Evolutionary conservation across 768 basidiomycete genomes (phyloP).

Genomic region (Rhizopogon vinicolor): DNA sequence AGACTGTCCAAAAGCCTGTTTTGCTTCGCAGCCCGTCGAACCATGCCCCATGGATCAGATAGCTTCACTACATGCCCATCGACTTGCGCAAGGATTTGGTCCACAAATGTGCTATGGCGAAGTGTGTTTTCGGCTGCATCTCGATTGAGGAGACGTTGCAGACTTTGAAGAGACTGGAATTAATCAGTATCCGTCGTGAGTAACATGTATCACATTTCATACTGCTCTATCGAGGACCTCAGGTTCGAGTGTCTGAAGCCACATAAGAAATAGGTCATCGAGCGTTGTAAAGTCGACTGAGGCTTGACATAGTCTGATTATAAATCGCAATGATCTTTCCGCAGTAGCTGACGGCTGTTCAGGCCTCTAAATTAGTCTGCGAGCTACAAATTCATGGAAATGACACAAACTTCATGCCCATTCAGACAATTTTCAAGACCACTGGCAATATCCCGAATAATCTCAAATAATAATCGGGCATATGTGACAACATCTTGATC

Average conservation of each 20-base stretch:
- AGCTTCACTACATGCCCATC: conserved; percentile 24
- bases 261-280: conserved; percentile 53
- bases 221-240: conserved; percentile 37
- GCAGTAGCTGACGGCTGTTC: conserved; percentile 11
- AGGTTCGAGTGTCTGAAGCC: conserved; percentile 46
- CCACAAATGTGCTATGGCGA: conserved; percentile 33
- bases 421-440: no score
- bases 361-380: background rate
- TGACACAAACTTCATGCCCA: background rate
- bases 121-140: conserved; percentile 40
- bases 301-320: conserved; percentile 50
- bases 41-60: conserved; percentile 52
- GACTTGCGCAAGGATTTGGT: conserved; percentile 23
- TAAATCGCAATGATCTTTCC: conserved; percentile 44
- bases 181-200: background rate
- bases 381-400: background rate
- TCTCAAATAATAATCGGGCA: conserved; percentile 46
- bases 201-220: conserved; percentile 6
- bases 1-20: conserved; percentile 45
- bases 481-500: conserved; percentile 54
- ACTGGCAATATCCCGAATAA: conserved; percentile 43
- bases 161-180: conserved; percentile 45
- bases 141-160: conserved; percentile 53
- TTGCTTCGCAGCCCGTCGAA: conserved; percentile 39
- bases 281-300: conserved; percentile 53